These are phyloP conservation scores for Dryas octopetala DNA, from an alignment of 306 rosid genomes.

Conservation along the genomic window DNA sequence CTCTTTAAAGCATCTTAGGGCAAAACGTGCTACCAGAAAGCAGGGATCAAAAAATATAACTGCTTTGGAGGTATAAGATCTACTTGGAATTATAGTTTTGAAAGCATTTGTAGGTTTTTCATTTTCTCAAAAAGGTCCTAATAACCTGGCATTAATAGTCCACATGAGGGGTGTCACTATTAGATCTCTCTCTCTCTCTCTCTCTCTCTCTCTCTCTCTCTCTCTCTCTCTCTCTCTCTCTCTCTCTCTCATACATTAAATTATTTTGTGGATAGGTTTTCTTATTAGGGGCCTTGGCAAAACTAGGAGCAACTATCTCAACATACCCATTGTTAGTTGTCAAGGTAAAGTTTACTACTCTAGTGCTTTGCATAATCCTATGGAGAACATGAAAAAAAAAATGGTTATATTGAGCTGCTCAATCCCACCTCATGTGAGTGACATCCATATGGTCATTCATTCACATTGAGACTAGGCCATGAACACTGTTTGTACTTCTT, in stretches of 20 bases:
- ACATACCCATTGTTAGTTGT: constrained; percentile 80
- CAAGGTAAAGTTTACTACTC: constrained; percentile 49
- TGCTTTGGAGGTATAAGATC: constrained; percentile 60
- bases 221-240: constrained; percentile 6
- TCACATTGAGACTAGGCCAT: neutral
- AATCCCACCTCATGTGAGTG: neutral
- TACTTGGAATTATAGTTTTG: constrained; percentile 7
- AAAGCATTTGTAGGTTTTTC: neutral
- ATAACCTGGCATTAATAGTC: constrained; percentile 1
- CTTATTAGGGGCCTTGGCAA: constrained; percentile 76
- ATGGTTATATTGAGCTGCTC: neutral
- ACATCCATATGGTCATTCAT: neutral
- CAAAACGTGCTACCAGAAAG: constrained; percentile 48
- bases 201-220: neutral
- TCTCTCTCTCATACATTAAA: neutral
- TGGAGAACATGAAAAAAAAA: neutral
- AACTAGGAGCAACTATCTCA: constrained; percentile 79
- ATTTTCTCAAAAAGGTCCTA: neutral
- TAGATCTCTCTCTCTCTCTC: neutral
- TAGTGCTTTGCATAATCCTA: constrained; percentile 11
- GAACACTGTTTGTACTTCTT: neutral
- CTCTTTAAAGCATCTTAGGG: constrained; percentile 60
- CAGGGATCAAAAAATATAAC: constrained; percentile 44
- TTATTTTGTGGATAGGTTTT: constrained; percentile 49
- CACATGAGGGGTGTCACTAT: neutral